A percentile compares a stretch with the other conserved stretches of the same genome.
Conservation (phyloP, 148 eudicot genomes). For the Rhododendron ovatum region DNA sequence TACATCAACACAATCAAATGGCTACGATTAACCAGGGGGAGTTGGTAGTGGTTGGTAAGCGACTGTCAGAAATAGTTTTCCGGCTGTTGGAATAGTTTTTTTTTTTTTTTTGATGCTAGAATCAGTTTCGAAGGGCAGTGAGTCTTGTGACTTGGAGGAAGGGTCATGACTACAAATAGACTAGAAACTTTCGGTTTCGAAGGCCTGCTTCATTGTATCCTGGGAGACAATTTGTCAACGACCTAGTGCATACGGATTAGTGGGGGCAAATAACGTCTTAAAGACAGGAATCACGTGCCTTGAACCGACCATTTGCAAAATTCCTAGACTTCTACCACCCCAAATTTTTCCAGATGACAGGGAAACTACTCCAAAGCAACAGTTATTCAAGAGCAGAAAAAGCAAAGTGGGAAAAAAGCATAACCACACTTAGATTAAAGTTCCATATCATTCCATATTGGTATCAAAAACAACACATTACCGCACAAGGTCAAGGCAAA, state of each 20-base stretch:
- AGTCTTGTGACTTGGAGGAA: too few relatives aligned
- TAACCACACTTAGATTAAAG: neutral
- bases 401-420: neutral
- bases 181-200: neutral
- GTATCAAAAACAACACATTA: neutral
- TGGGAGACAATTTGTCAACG: neutral
- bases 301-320: neutral
- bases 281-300: neutral
- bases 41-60: neutral
- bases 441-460: neutral
- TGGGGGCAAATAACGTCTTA: neutral
- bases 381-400: neutral
- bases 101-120: too few relatives aligned
- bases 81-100: too few relatives aligned
- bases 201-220: neutral
- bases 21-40: neutral
- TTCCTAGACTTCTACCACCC: neutral
- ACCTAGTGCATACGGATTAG: neutral
- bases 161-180: too few relatives aligned
- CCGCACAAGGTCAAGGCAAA: constrained; percentile 1
- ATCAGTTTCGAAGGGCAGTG: too few relatives aligned
- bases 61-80: neutral
- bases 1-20: neutral
- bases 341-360: neutral
- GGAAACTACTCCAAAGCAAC: neutral